phyloP scores from a whole-genome alignment of 805 yeast genomes.

The Tetrapisispora phaffii region DNA sequence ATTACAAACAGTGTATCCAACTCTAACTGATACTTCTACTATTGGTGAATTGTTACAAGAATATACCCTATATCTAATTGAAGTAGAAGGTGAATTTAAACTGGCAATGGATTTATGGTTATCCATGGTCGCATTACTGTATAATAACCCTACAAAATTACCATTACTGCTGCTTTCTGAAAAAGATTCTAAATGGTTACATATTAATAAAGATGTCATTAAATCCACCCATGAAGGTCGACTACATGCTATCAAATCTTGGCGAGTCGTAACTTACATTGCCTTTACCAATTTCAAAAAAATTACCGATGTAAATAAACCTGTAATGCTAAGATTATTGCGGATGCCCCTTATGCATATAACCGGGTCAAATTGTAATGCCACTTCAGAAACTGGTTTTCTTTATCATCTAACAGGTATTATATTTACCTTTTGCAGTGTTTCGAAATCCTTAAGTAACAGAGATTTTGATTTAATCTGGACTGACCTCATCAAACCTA shows the following conservation, averaged over 20 bases:
- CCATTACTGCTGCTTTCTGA: slow-evolving; percentile 4
- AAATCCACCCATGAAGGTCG: slow-evolving; percentile 5
- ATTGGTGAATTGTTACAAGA: slow-evolving; percentile 13
- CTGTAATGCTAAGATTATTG: background rate
- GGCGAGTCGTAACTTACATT: slow-evolving; percentile 22
- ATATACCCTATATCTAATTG: slow-evolving; percentile 11
- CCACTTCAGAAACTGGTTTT: slow-evolving; percentile 9
- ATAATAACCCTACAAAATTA: slow-evolving; percentile 9
- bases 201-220: slow-evolving; percentile 11
- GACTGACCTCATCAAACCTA: slow-evolving; percentile 12
- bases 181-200: slow-evolving; percentile 14
- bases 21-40: slow-evolving; percentile 3
- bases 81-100: slow-evolving; percentile 15
- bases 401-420: slow-evolving; percentile 13
- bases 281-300: slow-evolving; percentile 7
- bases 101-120: slow-evolving; percentile 26
- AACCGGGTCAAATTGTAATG: too few species aligned
- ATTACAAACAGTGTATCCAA: background rate
- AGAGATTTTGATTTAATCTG: slow-evolving; percentile 8
- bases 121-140: slow-evolving; percentile 20
- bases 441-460: background rate
- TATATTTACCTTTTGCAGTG: slow-evolving; percentile 9
- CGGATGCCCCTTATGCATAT: background rate
- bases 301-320: background rate
- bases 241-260: slow-evolving; percentile 18